Evolutionary conservation across 768 basidiomycete genomes (phyloP), one percentile per base, ranked within the genome.

Genomic region (Mycena polygramma): DNA sequence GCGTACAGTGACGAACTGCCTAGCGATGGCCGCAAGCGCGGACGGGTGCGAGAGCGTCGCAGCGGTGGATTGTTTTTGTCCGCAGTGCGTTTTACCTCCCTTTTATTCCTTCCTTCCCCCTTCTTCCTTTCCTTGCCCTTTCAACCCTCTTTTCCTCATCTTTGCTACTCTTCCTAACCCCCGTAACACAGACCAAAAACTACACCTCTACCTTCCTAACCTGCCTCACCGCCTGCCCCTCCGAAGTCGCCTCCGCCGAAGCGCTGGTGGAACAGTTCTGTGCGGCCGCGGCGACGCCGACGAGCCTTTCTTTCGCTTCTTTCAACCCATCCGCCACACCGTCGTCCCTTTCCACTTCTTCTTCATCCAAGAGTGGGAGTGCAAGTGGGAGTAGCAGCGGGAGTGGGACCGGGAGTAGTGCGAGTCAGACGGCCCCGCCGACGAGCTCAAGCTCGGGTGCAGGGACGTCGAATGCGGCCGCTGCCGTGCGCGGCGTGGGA

Each of bases 31-130:
- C 2, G 49, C 45, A 13, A 15, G 48, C 7, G 61, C 61, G 7
- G 61, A 36, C 19, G 49, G 49, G 11, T 62, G 61, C n/a, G 15
- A n/a, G 35, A 62, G 61, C 22, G 20, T 14, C 5, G 61, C 35
- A 19, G 61, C 61, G 36, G 48, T 62, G 30, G 46, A 62, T 39
- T 62, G 61, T 24, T 62, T 62, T 13, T 52, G 61, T 62, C 48
- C 48, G 4, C 39, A 36, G 61, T 62, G 7, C 48, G 49, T 35
- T 14, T 24, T 30, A n/a, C 20, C 41, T 39, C n/a, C 49, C 48
- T 11, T 26, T 52, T n/a, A 20, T 20, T 15, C n/a, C n/a, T n/a
- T n/a, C n/a, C n/a, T n/a, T n/a, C n/a, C n/a, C n/a, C n/a, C n/a
- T n/a, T n/a, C n/a, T n/a, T n/a, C n/a, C n/a, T n/a, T n/a, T n/a